phyloP scores from a whole-genome alignment of 441 rosid genomes.

The Manihot esculenta region DNA sequence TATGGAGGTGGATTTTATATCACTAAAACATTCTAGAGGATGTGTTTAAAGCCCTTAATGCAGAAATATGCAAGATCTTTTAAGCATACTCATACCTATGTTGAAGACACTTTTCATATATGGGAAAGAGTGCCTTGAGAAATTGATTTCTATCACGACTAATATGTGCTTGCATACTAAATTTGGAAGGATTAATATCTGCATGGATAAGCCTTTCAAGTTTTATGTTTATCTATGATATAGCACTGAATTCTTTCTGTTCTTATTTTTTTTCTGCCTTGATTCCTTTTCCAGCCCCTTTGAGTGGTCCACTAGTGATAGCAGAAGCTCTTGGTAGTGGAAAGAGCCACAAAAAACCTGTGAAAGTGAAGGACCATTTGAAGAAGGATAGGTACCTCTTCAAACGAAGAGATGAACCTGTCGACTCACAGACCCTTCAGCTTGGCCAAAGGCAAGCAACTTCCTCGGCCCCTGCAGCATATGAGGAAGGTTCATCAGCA shows the following conservation, averaged over 20 bases:
- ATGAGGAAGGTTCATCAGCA: constrained; percentile 43
- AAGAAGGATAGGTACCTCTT: constrained; percentile 76
- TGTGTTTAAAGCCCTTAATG: not conserved
- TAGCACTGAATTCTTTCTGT: constrained; percentile 21
- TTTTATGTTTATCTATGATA: not conserved
- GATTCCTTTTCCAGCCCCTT: constrained; percentile 60
- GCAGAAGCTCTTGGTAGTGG: constrained; percentile 74
- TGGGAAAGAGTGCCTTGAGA: not conserved
- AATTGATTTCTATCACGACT: not conserved
- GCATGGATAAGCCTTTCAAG: constrained; percentile 1
- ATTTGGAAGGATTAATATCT: not conserved
- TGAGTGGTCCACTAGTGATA: constrained; percentile 90
- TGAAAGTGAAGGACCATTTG: constrained; percentile 69
- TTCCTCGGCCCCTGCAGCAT: constrained; percentile 34
- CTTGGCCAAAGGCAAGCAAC: constrained; percentile 39
- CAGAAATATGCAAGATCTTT: not conserved
- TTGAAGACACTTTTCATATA: not conserved
- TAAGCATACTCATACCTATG: not conserved
- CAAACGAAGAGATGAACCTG: constrained; percentile 72
- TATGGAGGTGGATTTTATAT: constrained; percentile 2
- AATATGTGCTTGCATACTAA: not conserved
- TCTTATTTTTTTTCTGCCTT: not conserved
- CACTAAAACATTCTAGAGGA: not conserved
- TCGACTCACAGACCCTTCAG: constrained; percentile 31
- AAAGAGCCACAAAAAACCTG: constrained; percentile 54